Base-by-base conservation (phyloP, 768 basidiomycete genomes). In the Asterophora parasitica region DNA sequence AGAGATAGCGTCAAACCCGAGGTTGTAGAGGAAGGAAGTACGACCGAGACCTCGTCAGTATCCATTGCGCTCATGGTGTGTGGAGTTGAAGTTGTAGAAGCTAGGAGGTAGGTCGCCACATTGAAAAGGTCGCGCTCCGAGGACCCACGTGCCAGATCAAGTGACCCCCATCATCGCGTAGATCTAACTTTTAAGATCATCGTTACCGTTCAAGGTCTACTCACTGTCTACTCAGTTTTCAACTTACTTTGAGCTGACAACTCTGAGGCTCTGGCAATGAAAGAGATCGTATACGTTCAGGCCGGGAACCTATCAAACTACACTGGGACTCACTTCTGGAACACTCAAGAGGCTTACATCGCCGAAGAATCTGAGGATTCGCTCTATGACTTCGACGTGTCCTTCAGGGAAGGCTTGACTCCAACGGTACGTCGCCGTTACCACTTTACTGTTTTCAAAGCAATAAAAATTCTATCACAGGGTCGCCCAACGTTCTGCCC, bases 271-370 rank as follows among this genome's bases (percentile, higher is more conserved):
- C n/a, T n/a, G n/a, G n/a, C 13, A 48, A 89, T 89, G 87, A 81
- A 76, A 58, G 88, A 91, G 60, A 87, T 89, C 51, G 64, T 91
- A 49, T 83, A 91, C 61, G 69, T 91, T 42, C 88, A 90, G 63
- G 85, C 85, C 0, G 87, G 87, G 46, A 61, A 70, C 28, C 58
- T 77, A 36, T 74, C 87, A 15, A 89, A 90, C 58, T 81, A 81
- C 58, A 64, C 76, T 15, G 86, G 85, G 38, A 79, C 85, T 0
- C 88, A 90, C 57, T 89, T 87, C 56, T 91, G 86, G 86, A 89
- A 89, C 58, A 76, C 84, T 1, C 87, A 89, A 62, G 83, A 88
- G 61, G 74, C 65, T 52, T 89, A 89, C 61, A 75, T 83, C 54
- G 68, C 71, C 50, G 68, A 70, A 16, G 74, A 73, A 39, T 64